Base-by-base conservation (phyloP, 106 monocot species). In the Posidonia australis region DNA sequence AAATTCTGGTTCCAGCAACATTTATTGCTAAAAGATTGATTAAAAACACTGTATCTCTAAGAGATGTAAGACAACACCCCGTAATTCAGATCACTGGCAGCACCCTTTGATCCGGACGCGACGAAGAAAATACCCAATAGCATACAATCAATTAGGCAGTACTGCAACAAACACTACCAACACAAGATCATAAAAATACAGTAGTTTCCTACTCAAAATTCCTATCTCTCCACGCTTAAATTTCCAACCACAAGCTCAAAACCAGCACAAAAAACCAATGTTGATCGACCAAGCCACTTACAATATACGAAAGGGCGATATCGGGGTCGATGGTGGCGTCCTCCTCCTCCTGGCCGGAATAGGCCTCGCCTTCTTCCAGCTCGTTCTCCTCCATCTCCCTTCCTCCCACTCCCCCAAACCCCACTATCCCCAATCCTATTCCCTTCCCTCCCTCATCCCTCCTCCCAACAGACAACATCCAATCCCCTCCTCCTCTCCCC, bases 281-380 rank as follows among this genome's bases (percentile, higher is more conserved):
- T n/a, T 63, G 51, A 20, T 14, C 64, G 26, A 16, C 17, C 14
- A 55, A 36, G 2, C 63, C 56, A 26, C 85, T 81, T 73, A 85
- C 85, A 16, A 85, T 85, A 44, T 85, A 85, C 43, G 85, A 78
- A 19, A 85, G 75, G 5, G 66, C 59, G 32, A 72, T 28, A 27
- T 80, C 84, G 9, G 80, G 84, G 54, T 85, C 72, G 63, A 78
- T 61, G 52, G 62, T 54, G 65, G 67, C 63, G 17, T 81, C 78
- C 10, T 78, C 76, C 10, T 76, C 73, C 23, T 78, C 78, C 42
- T 54, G 61, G 20, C 61, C 65, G 24, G 62, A 73, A 63, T 26
- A 81, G 10, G 85, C 85, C 63, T 85, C 85, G 14, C 85, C 85
- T 57, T 85, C 85, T 59, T 85, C 85, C 22, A 81, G 61, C 70